Conservation (phyloP, 257 asterid genomes). For the Haberlea rhodopensis region DNA sequence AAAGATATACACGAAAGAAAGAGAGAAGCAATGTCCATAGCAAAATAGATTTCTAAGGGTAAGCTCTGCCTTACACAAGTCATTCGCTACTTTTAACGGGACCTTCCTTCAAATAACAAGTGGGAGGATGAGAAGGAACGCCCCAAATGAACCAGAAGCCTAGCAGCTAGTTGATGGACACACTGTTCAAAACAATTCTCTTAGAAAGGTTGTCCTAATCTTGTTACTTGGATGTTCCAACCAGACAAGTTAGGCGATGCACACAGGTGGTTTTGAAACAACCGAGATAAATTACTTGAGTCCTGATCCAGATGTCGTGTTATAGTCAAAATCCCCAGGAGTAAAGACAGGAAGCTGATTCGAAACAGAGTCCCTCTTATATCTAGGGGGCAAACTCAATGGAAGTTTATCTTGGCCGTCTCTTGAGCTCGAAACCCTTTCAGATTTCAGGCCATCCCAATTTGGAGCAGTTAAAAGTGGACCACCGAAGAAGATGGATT, state of each 20-base stretch:
- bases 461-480: slow-evolving; percentile 73
- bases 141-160: not conserved
- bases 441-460: slow-evolving; percentile 49
- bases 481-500: slow-evolving; percentile 91
- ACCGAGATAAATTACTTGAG: slow-evolving; percentile 33
- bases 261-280: not conserved
- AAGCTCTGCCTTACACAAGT: slow-evolving; percentile 15
- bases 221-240: slow-evolving; percentile 15
- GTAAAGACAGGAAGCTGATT: slow-evolving; percentile 92
- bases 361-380: slow-evolving; percentile 67
- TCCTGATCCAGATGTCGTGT: slow-evolving; percentile 45
- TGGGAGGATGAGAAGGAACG: slow-evolving; percentile 40
- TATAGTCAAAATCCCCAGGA: slow-evolving; percentile 63
- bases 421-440: slow-evolving; percentile 39
- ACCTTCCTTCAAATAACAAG: slow-evolving; percentile 20
- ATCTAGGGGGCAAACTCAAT: slow-evolving; percentile 48
- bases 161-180: slow-evolving; percentile 44
- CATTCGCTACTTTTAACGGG: slow-evolving; percentile 24
- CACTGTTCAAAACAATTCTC: slow-evolving; percentile 29
- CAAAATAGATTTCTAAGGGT: slow-evolving; percentile 18
- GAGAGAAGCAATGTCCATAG: slow-evolving; percentile 14
- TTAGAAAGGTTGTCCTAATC: slow-evolving; percentile 42
- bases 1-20: slow-evolving; percentile 7
- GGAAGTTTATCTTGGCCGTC: slow-evolving; percentile 50
- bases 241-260: slow-evolving; percentile 1